Percentiles rank a stretch among this genome's conserved stretches.
Evolutionary conservation across 2,329 filamentous ascomycete genomes (phyloP).

Genomic region (Sporothrix dimorphospora): DNA sequence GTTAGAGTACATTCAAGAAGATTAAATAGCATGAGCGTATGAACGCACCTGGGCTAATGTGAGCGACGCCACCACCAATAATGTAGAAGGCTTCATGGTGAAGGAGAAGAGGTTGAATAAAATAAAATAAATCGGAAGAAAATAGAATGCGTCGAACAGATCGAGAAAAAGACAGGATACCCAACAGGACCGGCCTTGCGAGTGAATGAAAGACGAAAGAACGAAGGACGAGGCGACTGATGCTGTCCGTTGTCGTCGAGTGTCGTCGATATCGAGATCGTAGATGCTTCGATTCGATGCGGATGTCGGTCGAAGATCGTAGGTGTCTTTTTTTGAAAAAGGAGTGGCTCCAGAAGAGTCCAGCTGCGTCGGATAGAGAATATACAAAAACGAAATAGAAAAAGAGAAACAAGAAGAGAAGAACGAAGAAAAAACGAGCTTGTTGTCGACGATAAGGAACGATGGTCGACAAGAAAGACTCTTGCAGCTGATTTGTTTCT

Average conservation of each 20-base stretch:
- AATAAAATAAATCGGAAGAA: not conserved
- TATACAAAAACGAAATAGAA: not conserved
- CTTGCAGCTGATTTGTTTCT: not conserved
- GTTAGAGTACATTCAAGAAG: not conserved
- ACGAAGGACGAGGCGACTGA: not conserved
- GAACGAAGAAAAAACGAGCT: constrained; percentile 11
- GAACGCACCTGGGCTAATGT: constrained; percentile 39
- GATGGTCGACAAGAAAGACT: constrained; percentile 4
- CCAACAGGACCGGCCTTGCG: constrained; percentile 32
- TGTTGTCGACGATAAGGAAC: not conserved
- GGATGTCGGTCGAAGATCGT: not conserved
- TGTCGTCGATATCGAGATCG: not conserved
- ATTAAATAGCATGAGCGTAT: not conserved
- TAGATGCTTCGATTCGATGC: constrained; percentile 2
- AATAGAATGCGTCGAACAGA: not conserved
- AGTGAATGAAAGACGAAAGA: not conserved
- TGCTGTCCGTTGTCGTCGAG: not conserved
- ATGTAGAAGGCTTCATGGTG: constrained; percentile 38
- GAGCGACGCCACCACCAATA: constrained; percentile 37
- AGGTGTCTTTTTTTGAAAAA: not conserved
- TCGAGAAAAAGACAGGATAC: constrained; percentile 23
- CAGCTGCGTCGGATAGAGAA: constrained; percentile 13
- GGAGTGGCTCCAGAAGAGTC: constrained; percentile 14
- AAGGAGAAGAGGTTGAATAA: not conserved
- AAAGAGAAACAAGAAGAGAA: not conserved